These are phyloP conservation scores for Nemania serpens DNA, from an alignment of 2,329 filamentous ascomycete genomes.

Conservation along the genomic window DNA sequence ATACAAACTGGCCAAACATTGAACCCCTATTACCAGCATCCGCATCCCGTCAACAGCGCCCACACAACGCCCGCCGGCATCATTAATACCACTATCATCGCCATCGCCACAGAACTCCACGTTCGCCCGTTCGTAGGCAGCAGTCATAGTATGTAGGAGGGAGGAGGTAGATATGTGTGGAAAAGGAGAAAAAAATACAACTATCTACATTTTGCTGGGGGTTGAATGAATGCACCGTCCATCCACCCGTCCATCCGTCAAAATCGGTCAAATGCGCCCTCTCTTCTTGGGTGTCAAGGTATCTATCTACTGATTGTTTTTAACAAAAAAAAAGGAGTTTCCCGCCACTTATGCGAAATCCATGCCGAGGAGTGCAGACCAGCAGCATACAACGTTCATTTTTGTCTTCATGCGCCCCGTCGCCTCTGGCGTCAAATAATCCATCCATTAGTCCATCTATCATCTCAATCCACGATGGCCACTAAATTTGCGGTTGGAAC, in stretches of 20 bases:
- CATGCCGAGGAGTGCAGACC: neutral
- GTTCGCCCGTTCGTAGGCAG: neutral
- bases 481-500: neutral
- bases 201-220: slow-evolving; percentile 25
- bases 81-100: neutral
- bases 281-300: slow-evolving; percentile 20
- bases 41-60: too few relatives aligned
- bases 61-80: too few relatives aligned
- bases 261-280: neutral
- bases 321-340: too few relatives aligned
- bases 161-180: neutral
- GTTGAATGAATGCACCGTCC: neutral
- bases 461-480: neutral
- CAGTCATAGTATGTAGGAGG: neutral
- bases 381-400: neutral
- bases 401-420: slow-evolving; percentile 10
- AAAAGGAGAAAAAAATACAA: slow-evolving; percentile 7
- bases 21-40: too few relatives aligned
- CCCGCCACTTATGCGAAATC: slow-evolving; percentile 10
- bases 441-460: slow-evolving; percentile 12
- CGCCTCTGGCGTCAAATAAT: neutral
- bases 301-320: slow-evolving; percentile 25
- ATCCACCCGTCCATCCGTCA: neutral
- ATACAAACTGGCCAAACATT: too few relatives aligned
- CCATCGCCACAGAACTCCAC: neutral